These are phyloP conservation scores for Pholiota molesta DNA, from an alignment of 768 basidiomycete species.

Conservation along the genomic window DNA sequence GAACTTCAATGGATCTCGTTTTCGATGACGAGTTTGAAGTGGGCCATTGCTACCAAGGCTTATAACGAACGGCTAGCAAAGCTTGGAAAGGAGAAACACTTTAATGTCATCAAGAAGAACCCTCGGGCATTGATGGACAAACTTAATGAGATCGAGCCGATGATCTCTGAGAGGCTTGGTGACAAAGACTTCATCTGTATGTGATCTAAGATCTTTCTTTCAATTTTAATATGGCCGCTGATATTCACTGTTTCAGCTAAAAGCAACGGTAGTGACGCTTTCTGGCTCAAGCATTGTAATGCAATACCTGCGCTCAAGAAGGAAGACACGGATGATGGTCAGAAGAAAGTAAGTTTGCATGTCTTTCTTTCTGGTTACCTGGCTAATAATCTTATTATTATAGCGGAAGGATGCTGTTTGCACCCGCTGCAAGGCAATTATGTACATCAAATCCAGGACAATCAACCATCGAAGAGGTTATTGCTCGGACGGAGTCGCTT, in stretches of 20 bases:
- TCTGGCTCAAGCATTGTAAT: no score
- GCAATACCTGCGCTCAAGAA: no score
- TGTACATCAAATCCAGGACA: no score
- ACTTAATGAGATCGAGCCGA: slow-evolving; percentile 6
- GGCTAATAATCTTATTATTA: no score
- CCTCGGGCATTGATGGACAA: slow-evolving; percentile 12
- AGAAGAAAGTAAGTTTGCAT: no score
- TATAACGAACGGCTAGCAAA: slow-evolving; percentile 1
- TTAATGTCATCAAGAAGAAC: slow-evolving; percentile 3
- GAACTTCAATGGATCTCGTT: slow-evolving; percentile 11
- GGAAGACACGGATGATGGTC: no score
- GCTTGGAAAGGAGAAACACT: neutral
- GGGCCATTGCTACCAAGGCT: neutral
- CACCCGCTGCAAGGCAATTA: slow-evolving; percentile 12
- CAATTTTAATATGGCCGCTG: no score
- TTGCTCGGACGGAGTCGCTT: no score
- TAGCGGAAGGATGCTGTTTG: slow-evolving; percentile 1
- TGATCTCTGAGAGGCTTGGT: neutral
- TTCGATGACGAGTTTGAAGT: slow-evolving; percentile 12
- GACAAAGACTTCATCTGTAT: slow-evolving; percentile 5
- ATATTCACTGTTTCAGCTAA: no score
- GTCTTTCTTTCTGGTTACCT: no score
- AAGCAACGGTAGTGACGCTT: no score
- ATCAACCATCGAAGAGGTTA: no score
- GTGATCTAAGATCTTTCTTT: neutral